Conservation (phyloP, 257 asterid species). For the Craterostigma plantagineum region DNA sequence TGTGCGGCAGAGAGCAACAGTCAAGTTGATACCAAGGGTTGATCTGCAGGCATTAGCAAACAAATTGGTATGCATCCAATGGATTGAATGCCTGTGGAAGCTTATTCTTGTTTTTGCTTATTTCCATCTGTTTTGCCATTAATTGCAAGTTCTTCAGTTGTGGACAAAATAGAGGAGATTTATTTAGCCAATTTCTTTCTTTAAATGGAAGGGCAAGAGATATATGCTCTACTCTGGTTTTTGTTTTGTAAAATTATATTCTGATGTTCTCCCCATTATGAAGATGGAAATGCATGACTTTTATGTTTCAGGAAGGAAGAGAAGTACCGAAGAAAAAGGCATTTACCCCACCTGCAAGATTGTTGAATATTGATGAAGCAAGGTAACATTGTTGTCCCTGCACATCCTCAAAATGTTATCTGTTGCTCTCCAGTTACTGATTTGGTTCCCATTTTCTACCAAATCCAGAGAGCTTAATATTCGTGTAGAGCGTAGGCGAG, state of each 20-base stretch:
- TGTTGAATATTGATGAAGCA: slow-evolving; percentile 85
- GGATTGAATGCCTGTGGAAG: not conserved
- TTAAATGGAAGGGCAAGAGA: too few relatives aligned
- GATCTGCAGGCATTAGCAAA: slow-evolving; percentile 81
- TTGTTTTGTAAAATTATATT: too few relatives aligned
- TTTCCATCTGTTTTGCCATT: not conserved
- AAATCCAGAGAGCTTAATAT: slow-evolving; percentile 63
- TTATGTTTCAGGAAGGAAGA: slow-evolving; percentile 69
- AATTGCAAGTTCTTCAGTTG: too few relatives aligned
- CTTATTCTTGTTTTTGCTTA: not conserved
- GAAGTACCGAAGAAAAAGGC: slow-evolving; percentile 82
- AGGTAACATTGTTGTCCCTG: slow-evolving; percentile 26
- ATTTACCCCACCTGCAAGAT: slow-evolving; percentile 75
- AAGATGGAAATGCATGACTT: too few relatives aligned
- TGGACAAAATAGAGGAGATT: too few relatives aligned
- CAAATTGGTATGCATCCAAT: slow-evolving; percentile 54
- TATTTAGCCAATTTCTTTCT: too few relatives aligned
- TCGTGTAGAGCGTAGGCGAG: slow-evolving; percentile 72
- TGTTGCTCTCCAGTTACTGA: slow-evolving; percentile 1
- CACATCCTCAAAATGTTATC: not conserved
- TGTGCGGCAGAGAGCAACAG: slow-evolving; percentile 75
- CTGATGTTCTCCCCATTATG: too few relatives aligned
- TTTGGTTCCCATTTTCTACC: slow-evolving; percentile 1
- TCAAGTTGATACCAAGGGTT: slow-evolving; percentile 79
- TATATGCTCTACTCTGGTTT: too few relatives aligned